Percentiles rank a stretch among this genome's conserved stretches.
Evolutionary conservation across 2,329 filamentous ascomycete species (phyloP).

Genomic region (Stagonosporopsis chrysanthemi): DNA sequence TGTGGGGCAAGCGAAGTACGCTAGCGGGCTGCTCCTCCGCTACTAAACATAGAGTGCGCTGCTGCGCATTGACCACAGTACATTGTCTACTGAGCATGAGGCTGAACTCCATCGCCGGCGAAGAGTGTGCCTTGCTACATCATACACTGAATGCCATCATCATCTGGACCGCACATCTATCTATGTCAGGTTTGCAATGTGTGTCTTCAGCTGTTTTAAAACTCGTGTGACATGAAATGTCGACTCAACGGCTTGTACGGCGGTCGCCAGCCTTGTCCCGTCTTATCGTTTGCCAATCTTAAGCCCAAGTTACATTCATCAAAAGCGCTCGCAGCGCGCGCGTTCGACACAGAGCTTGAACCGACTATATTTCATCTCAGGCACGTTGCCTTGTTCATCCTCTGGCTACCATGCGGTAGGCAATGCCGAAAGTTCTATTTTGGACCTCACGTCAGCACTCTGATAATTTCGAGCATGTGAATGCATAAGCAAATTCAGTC

Average conservation of each 20-base stretch:
- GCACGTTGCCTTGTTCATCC: neutral
- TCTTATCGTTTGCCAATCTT: neutral
- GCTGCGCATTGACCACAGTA: neutral
- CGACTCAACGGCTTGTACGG: neutral
- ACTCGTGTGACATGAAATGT: neutral
- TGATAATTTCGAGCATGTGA: slow-evolving; percentile 3
- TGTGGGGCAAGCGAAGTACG: slow-evolving; percentile 12
- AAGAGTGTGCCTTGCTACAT: slow-evolving; percentile 17
- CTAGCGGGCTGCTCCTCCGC: slow-evolving; percentile 19
- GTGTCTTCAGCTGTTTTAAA: neutral
- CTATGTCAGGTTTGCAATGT: neutral
- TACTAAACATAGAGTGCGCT: slow-evolving; percentile 17
- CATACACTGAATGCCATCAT: slow-evolving; percentile 1
- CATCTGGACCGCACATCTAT: neutral
- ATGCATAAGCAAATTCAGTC: neutral
- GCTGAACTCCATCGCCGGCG: slow-evolving; percentile 5
- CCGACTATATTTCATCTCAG: neutral
- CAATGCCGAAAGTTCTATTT: neutral
- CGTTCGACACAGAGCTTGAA: neutral
- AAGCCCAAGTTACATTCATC: neutral
- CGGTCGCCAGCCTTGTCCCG: neutral
- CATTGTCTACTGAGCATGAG: neutral
- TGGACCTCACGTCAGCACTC: slow-evolving; percentile 5
- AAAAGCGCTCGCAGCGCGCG: neutral
- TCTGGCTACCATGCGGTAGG: neutral